Percentiles rank a stretch among this genome's conserved stretches.
phyloP scores from a whole-genome alignment of 306 rosid genomes.

The Psophocarpus tetragonolobus region DNA sequence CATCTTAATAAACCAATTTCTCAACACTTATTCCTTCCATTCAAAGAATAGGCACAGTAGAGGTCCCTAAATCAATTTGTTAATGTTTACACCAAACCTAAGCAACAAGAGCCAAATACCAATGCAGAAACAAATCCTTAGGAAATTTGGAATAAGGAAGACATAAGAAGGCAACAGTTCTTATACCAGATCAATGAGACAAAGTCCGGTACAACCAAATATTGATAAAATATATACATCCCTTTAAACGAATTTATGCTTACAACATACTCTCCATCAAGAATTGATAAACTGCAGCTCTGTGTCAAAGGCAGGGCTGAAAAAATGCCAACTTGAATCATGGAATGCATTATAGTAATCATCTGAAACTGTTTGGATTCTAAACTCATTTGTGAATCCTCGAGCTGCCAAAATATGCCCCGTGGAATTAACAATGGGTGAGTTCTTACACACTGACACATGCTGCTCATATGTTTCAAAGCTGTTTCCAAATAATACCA shows the following conservation, averaged over 20 bases:
- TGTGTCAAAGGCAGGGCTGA: constrained; percentile 46
- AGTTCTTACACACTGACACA: constrained; percentile 53
- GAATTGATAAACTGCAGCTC: constrained; percentile 40
- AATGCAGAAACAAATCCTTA: neutral
- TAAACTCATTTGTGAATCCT: constrained; percentile 54
- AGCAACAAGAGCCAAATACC: neutral
- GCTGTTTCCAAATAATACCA: constrained; percentile 77
- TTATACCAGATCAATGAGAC: neutral
- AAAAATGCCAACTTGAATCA: constrained; percentile 92
- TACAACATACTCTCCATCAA: constrained; percentile 27
- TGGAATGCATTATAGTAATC: constrained; percentile 81
- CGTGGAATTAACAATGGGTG: constrained; percentile 39
- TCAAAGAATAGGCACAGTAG: neutral
- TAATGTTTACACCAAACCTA: neutral
- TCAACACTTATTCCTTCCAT: neutral
- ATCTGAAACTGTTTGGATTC: constrained; percentile 56
- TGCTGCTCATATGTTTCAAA: constrained; percentile 68
- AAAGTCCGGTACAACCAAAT: neutral
- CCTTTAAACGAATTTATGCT: neutral
- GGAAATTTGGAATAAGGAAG: neutral
- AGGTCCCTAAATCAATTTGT: neutral
- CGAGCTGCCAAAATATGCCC: constrained; percentile 51
- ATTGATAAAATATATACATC: neutral
- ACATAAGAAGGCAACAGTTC: neutral
- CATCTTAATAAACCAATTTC: neutral